These are phyloP conservation scores for Erucastrum elatum DNA, from an alignment of 345 rosid genomes.

Conservation along the genomic window DNA sequence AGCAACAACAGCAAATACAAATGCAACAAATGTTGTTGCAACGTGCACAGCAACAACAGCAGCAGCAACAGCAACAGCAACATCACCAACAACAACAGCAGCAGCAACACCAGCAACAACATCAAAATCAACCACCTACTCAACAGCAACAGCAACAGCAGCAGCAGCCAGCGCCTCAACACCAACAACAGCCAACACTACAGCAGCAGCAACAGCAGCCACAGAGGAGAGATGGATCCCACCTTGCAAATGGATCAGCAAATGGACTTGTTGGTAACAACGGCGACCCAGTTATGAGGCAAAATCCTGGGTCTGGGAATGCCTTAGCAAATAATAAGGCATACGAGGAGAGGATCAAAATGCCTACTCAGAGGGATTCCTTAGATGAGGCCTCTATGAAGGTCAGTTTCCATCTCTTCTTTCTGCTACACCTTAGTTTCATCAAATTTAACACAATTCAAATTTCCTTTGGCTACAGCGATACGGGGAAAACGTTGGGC, in stretches of 20 bases:
- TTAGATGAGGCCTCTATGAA: constrained; percentile 82
- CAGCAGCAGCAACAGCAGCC: constrained; percentile 56
- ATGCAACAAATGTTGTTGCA: constrained; percentile 47
- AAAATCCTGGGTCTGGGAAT: constrained; percentile 74
- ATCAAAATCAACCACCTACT: constrained; percentile 50
- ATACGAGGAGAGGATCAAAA: constrained; percentile 80
- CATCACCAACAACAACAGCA: constrained; percentile 49
- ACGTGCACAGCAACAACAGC: constrained; percentile 38
- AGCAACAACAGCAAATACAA: constrained; percentile 46
- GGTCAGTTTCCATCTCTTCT: constrained; percentile 47
- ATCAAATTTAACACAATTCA: too few species aligned
- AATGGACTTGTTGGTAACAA: constrained; percentile 78
- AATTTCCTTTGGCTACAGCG: constrained; percentile 56
- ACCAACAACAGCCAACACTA: constrained; percentile 52
- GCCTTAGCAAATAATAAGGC: constrained; percentile 83
- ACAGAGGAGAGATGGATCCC: constrained; percentile 78
- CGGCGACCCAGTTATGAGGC: constrained; percentile 70
- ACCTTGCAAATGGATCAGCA: constrained; percentile 72
- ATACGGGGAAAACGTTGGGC: constrained; percentile 82
- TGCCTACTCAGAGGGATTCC: constrained; percentile 81
- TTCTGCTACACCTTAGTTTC: constrained; percentile 7
- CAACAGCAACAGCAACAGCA: constrained; percentile 52
- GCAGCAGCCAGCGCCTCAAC: constrained; percentile 53
- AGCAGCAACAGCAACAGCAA: constrained; percentile 48
- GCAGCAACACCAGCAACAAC: constrained; percentile 42